These are phyloP conservation scores for Diaporthe citrichinensis DNA, from an alignment of 2,329 filamentous ascomycete species.

Conservation along the genomic window DNA sequence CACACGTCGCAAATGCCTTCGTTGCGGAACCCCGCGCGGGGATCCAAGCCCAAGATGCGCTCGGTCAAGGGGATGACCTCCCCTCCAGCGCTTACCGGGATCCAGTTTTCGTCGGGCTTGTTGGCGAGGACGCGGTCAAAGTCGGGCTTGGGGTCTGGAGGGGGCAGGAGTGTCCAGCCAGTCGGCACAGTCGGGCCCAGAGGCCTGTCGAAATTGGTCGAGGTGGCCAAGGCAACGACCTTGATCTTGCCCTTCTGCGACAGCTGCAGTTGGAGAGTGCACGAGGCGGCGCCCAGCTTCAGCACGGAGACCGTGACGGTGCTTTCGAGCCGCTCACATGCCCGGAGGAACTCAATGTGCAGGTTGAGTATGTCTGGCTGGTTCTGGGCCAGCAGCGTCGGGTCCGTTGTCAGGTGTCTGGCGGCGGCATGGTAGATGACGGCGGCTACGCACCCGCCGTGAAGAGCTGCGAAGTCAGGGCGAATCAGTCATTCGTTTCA, in stretches of 20 bases:
- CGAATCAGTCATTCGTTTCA: neutral
- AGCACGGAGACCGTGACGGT: slow-evolving; percentile 44
- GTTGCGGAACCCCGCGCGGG: slow-evolving; percentile 43
- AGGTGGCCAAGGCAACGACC: slow-evolving; percentile 44
- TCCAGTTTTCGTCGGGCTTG: slow-evolving; percentile 45
- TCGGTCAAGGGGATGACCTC: slow-evolving; percentile 45
- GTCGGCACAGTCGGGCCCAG: slow-evolving; percentile 44
- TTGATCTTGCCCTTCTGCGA: slow-evolving; percentile 41
- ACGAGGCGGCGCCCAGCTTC: slow-evolving; percentile 43
- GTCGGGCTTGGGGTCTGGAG: slow-evolving; percentile 45
- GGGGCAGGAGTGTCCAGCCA: slow-evolving; percentile 42
- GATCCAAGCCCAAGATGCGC: slow-evolving; percentile 43
- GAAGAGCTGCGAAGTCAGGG: slow-evolving; percentile 39
- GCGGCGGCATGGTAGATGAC: slow-evolving; percentile 44
- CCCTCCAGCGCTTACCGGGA: slow-evolving; percentile 43
- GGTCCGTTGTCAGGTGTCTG: slow-evolving; percentile 44
- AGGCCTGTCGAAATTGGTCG: slow-evolving; percentile 46
- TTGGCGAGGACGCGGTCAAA: slow-evolving; percentile 43
- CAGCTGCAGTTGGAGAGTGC: slow-evolving; percentile 47
- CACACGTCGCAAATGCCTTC: slow-evolving; percentile 46
- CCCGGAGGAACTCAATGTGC: slow-evolving; percentile 48
- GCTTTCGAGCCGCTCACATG: slow-evolving; percentile 44
- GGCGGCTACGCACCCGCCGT: slow-evolving; percentile 47
- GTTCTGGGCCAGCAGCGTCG: slow-evolving; percentile 30
- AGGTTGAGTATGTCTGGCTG: slow-evolving; percentile 48